Evolutionary conservation across 106 monocot genomes (phyloP).

Genomic region (Xerophyta viscosa): DNA sequence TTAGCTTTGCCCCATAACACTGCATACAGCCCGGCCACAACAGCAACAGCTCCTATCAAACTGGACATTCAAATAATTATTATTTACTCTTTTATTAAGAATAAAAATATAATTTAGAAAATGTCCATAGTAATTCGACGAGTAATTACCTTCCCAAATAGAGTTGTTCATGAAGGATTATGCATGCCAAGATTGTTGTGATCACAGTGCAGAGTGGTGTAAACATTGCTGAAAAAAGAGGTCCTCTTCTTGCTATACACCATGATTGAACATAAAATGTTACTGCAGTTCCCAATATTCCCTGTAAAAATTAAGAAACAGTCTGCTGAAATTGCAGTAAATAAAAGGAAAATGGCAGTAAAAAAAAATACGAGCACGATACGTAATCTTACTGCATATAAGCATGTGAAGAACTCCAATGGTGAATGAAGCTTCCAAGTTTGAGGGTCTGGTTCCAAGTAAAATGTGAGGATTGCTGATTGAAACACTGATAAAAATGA

Average conservation of each 20-base stretch:
- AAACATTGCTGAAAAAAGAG: constrained; percentile 24
- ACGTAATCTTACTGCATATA: constrained; percentile 31
- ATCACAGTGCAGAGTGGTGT: constrained; percentile 30
- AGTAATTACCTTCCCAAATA: constrained; percentile 14
- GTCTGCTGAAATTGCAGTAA: too few species aligned
- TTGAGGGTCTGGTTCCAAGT: constrained; percentile 14
- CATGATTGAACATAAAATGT: constrained; percentile 28
- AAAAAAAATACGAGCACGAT: too few species aligned
- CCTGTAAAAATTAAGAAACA: constrained; percentile 19
- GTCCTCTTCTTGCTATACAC: constrained; percentile 21
- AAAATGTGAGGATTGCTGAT: constrained; percentile 2
- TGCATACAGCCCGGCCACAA: constrained; percentile 22
- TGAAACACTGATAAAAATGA: constrained; percentile 14
- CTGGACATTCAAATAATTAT: too few species aligned
- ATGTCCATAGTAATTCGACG: too few species aligned
- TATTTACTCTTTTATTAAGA: too few species aligned
- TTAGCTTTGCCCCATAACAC: constrained; percentile 42
- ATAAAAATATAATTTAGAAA: too few species aligned
- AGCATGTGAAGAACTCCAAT: constrained; percentile 6
- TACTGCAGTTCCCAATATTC: constrained; percentile 34
- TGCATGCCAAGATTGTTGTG: constrained; percentile 6
- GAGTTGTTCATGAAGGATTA: constrained; percentile 16
- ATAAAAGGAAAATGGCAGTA: too few species aligned
- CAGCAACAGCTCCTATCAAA: constrained; percentile 17
- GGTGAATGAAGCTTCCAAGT: constrained; percentile 20